Evolutionary conservation across 108 stramenopile genomes (phyloP), one percentile per base, ranked within the genome.

Genomic region (Cyclotella baltica): DNA sequence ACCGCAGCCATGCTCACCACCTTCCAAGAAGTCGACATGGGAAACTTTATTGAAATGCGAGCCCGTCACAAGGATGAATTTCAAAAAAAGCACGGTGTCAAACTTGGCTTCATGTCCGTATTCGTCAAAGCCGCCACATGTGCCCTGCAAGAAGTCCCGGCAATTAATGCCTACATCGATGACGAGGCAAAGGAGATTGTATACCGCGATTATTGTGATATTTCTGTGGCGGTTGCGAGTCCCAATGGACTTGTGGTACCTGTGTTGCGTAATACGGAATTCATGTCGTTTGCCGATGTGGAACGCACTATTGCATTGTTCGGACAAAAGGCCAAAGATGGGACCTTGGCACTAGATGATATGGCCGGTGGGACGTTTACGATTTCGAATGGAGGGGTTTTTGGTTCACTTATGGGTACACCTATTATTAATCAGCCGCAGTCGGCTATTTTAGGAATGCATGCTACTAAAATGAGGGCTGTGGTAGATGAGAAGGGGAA

Each of bases 371-470:
- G 99, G 18, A 98, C 98, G 38, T 99, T 99, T 86, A 99, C 99
- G 73, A 99, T 99, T 78, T 93, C 93, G 43, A 99, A 99, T 80
- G 99, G 99, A n/a, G 99, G 99, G 52, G 99, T 99, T 9, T 99
- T 99, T 72, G 99, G 99, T 40, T 95, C 93, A 8, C 85, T 99
- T 23, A 98, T 99, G 95, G 98, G 98, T 35, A 99, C 99, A 11
- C 99, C 99, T 56, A 99, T 99, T 84, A 97, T 99, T 90, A 99
- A 99, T 89, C 96, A 96, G 40, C 99, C 99, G 1, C 99, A 99
- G 76, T 92, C 90, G 29, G 99, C 99, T n/a, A 98, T 99, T 79
- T 92, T 99, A 73, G 99, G 99, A 50, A 99, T 99, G 99, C 99
- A 99, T 86, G 98, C 98, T 28, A 99, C 98, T 62, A 99, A 99